Base-by-base conservation (phyloP, 306 rosid species). In the Trichosanthes cucumerina region DNA sequence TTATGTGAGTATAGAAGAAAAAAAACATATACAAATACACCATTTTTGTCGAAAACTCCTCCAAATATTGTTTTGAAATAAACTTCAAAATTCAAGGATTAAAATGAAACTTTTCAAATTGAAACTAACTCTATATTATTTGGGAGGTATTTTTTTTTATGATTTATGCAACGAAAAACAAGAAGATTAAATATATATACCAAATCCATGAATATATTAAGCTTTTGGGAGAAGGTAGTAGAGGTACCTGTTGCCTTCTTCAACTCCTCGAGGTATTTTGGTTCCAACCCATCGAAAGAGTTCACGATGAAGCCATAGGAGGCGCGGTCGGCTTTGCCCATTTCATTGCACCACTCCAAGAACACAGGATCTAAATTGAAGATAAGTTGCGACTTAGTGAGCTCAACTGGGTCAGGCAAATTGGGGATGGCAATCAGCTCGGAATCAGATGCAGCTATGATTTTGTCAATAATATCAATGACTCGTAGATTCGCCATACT, bases 211-310 rank as follows among this genome's bases (percentile, higher is more conserved):
- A 31, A 13, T n/a, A n/a, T n/a, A n/a, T 28, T 7, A 62, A 14
- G 69, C 2, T 62, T 31, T 28, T 28, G 38, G 39, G 66, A 2
- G 66, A 26, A 60, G 0, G 16, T 14, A n/a, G n/a, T n/a, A 60
- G 28, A 5, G 31, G 71, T 64, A 64, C 43, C 71, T 70, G 13
- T 23, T 31, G 77, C 46, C 74, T 85, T 87, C 79, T 84, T 90
- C 79, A 75, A 90, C 0, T 36, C 89, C 57, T 54, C 46, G 34
- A 81, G 85, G 80, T 85, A 90, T 9, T 59, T 80, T 2, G 85
- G 83, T 78, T 92, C 96, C 78, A 83, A 69, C 41, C 64, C 89
- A 23, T 86, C 79, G 5, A 78, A 83, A 2, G 77, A 75, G 39
- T 83, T 86, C 6, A 83, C 4, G 23, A 83, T 76, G 10, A 33